Evolutionary conservation across 495 filamentous ascomycete species (phyloP), one percentile per base, ranked within the genome.

Genomic region (Xylaria bambusicola): DNA sequence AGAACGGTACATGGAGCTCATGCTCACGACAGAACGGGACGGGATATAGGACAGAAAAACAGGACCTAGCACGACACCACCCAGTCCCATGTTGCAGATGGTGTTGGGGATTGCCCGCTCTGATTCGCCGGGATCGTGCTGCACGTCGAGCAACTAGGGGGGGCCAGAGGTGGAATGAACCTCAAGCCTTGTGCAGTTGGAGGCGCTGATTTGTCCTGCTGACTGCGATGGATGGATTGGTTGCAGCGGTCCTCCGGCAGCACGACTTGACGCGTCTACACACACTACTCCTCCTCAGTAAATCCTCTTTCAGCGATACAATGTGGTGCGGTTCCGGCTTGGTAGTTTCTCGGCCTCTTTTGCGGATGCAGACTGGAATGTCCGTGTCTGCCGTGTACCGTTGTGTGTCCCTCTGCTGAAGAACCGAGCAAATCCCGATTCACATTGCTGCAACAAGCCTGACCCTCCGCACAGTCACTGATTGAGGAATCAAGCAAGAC

Each of bases 201-300:
- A 64, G 61, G 57, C 63, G 56, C 63, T 71, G 61, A 73, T 73
- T 73, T 69, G 71, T 65, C 62, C 68, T 68, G 61, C 58, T 68
- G 68, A 67, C 68, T 63, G 31, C 31, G 61, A 29, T 55, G 61
- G 55, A 46, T 66, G 57, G 31, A 52, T 20, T 63, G 67, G 58
- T 52, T 68, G 62, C 65, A 67, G 61, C 64, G 33, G 41, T 53
- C 29, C 42, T 61, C 58, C 44, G 63, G 56, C 56, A 56, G 60
- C 60, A 65, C 62, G 42, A 61, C 67, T 62, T 40, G 63, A 56
- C 50, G 57, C 58, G 27, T 52, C 56, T 47, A 56, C 55, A 33
- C 5, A 10, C 29, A 33, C 29, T 33, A 33, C 10, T 5, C 29
- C 10, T n/a, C n/a, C n/a, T n/a, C n/a, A n/a, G n/a, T 58, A 55